phyloP scores from a whole-genome alignment of 2,329 filamentous ascomycete genomes.

The Ceratocystiopsis minuta region DNA sequence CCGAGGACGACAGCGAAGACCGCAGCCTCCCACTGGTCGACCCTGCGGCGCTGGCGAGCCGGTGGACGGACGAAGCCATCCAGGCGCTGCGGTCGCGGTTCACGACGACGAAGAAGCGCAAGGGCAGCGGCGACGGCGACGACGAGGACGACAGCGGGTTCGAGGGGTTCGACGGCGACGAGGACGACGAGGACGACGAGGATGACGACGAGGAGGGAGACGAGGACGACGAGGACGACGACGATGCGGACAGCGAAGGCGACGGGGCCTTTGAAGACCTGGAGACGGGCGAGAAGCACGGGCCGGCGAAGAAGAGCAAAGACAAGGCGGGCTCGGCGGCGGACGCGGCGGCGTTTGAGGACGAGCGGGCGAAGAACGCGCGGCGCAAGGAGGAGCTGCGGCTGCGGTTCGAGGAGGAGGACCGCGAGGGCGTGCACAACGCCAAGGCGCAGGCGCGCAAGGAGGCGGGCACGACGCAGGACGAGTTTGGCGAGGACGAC shows the following conservation, averaged over 20 bases:
- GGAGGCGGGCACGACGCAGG: slow-evolving; percentile 39
- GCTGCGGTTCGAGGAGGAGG: slow-evolving; percentile 89
- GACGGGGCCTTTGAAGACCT: slow-evolving; percentile 76
- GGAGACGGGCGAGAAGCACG: slow-evolving; percentile 52
- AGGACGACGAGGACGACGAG: slow-evolving; percentile 19
- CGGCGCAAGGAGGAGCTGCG: slow-evolving; percentile 86
- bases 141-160: slow-evolving; percentile 50
- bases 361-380: slow-evolving; percentile 80
- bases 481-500: slow-evolving; percentile 90
- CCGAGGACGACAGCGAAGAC: slow-evolving; percentile 57
- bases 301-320: slow-evolving; percentile 33
- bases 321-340: slow-evolving; percentile 68
- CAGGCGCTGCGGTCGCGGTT: slow-evolving; percentile 60
- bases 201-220: slow-evolving; percentile 21
- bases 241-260: slow-evolving; percentile 46
- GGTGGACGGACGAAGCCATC: slow-evolving; percentile 71
- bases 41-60: slow-evolving; percentile 62
- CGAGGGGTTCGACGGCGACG: slow-evolving; percentile 32
- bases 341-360: slow-evolving; percentile 46
- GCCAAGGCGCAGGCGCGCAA: slow-evolving; percentile 63
- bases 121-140: slow-evolving; percentile 37
- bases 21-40: slow-evolving; percentile 63
- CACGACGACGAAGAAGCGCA: slow-evolving; percentile 35
- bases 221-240: slow-evolving; percentile 24
- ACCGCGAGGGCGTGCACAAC: slow-evolving; percentile 86